Conservation (phyloP, 2,329 filamentous ascomycete species). For the Tolypocladium ophioglossoides region DNA sequence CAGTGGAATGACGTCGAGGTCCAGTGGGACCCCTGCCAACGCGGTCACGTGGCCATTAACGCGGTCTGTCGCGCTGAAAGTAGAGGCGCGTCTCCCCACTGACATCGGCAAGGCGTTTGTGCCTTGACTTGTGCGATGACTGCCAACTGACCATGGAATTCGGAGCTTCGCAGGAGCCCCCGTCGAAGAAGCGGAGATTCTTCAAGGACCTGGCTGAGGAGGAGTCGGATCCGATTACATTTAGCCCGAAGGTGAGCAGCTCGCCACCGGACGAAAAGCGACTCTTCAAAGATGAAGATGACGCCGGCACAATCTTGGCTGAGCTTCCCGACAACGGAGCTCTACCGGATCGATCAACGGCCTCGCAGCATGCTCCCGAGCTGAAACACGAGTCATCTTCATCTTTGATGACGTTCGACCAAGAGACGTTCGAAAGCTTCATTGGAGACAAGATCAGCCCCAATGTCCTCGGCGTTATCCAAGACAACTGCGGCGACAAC, state of each 20-base stretch:
- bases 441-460: conserved; percentile 44
- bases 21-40: conserved; percentile 4
- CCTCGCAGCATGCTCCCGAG: conserved; percentile 4
- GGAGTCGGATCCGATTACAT: conserved; percentile 13
- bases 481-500: conserved; percentile 43
- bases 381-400: conserved; percentile 14
- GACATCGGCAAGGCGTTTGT: too few relatives aligned
- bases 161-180: conserved; percentile 28
- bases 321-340: conserved; percentile 6
- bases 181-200: conserved; percentile 32
- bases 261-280: conserved; percentile 13
- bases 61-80: conserved; percentile 19
- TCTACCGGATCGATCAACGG: conserved; percentile 3
- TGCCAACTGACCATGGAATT: conserved; percentile 24
- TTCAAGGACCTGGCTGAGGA: conserved; percentile 23
- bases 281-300: conserved; percentile 14
- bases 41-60: conserved; percentile 31
- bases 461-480: conserved; percentile 38
- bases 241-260: conserved; percentile 11
- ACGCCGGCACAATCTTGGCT: conserved; percentile 5
- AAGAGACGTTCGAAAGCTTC: conserved; percentile 46
- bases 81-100: conserved; percentile 26
- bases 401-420: conserved; percentile 37
- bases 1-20: conserved; percentile 14
- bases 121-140: conserved; percentile 1